Evolutionary conservation across 371 early-diverging fungal genomes (phyloP).

Genomic region (Syncephalastrum sp.): DNA sequence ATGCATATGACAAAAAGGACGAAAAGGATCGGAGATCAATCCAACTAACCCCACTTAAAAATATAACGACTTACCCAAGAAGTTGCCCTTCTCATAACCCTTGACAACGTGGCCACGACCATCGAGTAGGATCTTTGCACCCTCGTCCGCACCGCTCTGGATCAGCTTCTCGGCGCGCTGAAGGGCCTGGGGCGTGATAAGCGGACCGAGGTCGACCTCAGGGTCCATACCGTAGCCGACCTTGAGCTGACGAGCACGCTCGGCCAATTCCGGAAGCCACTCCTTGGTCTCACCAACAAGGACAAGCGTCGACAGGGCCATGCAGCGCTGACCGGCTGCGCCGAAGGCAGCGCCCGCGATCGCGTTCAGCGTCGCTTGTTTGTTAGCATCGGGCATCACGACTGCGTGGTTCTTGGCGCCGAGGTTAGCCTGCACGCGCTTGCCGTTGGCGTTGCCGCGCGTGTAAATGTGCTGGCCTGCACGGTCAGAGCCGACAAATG

Average conservation of each 20-base stretch:
- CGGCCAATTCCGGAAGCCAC: constrained; percentile 90
- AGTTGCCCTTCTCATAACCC: constrained; percentile 90
- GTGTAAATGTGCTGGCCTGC: constrained; percentile 86
- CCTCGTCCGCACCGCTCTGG: constrained; percentile 84
- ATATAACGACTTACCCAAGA: constrained; percentile 53
- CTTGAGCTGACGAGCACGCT: constrained; percentile 83
- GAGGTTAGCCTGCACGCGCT: constrained; percentile 95
- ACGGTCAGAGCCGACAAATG: constrained; percentile 92
- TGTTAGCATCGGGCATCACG: constrained; percentile 88
- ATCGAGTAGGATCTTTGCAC: constrained; percentile 88
- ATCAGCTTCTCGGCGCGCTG: constrained; percentile 80
- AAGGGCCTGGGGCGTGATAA: constrained; percentile 84
- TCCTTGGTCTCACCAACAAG: constrained; percentile 88
- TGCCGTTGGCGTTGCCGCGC: constrained; percentile 88
- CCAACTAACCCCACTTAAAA: neutral
- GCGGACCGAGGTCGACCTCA: constrained; percentile 88
- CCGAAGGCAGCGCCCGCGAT: constrained; percentile 96
- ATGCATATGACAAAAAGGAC: constrained; percentile 10
- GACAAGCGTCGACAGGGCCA: constrained; percentile 90
- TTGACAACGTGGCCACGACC: constrained; percentile 78
- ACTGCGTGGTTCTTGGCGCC: constrained; percentile 99
- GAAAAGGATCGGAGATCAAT: constrained; percentile 1
- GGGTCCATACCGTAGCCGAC: constrained; percentile 88
- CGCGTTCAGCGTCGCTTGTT: constrained; percentile 87
- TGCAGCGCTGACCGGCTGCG: constrained; percentile 95